Evolutionary conservation across 2,329 filamentous ascomycete species (phyloP).

Genomic region (Blastomyces gilchristii): DNA sequence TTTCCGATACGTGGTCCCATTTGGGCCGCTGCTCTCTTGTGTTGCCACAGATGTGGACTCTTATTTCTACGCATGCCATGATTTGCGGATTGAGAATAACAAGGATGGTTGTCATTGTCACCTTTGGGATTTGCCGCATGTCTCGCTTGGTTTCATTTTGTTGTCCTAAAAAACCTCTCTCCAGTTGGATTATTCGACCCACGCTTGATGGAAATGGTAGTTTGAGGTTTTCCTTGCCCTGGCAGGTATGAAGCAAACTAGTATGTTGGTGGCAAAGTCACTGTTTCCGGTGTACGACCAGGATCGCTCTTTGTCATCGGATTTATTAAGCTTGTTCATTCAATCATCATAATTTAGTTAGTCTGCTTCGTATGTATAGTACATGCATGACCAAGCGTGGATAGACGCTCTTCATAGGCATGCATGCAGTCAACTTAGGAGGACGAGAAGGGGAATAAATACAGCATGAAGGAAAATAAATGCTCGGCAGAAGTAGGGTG

Average conservation of each 20-base stretch:
- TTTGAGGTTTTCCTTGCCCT: neutral
- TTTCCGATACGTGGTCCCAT: neutral
- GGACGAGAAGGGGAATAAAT: neutral
- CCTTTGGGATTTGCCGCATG: neutral
- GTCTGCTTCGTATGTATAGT: neutral
- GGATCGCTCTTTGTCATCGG: neutral
- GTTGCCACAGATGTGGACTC: neutral
- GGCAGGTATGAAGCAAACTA: neutral
- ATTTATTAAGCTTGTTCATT: neutral
- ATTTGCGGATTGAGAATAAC: neutral
- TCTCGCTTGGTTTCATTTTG: neutral
- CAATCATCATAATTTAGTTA: neutral
- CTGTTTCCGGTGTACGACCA: neutral
- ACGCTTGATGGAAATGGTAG: neutral
- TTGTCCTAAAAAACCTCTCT: neutral
- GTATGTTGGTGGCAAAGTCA: neutral
- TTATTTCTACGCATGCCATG: neutral
- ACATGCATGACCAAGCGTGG: neutral
- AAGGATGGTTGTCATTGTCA: neutral
- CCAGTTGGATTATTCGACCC: neutral
- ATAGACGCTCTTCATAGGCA: neutral
- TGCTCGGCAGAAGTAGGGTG: neutral
- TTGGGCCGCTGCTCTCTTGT: neutral
- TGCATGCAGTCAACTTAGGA: neutral
- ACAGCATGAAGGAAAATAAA: neutral